Base-by-base conservation (phyloP, 2,329 filamentous ascomycete genomes). In the Pseudodiploospora longispora region DNA sequence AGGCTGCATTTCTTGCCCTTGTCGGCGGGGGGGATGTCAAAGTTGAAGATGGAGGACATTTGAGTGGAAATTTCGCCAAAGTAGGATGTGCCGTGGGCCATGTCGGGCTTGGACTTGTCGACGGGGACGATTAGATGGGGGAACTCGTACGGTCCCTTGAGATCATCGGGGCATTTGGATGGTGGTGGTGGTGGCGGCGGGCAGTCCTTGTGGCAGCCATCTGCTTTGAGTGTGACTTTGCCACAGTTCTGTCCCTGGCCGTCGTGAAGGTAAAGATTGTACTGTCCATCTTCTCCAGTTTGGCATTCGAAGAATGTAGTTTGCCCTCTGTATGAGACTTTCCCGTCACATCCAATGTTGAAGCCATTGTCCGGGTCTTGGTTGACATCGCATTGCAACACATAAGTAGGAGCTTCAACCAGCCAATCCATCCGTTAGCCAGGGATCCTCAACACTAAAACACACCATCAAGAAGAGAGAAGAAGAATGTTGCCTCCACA, bases 1-100 rank as follows among this genome's bases (percentile, higher is more conserved):
- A 85, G 66, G 44, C 70, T 74, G 66, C 82, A 87, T 6, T 65
- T 76, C 63, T 78, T 76, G 52, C 75, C 77, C 6, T 66, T 53
- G 52, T 78, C 71, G 5, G 63, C 61, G 4, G 61, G 49, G 1
- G 75, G 76, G 36, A 86, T 75, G 55, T 83, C 79, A 63, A 86
- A 86, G 67, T 83, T 83, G 73, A 82, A 85, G 55, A 85, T 74
- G 9, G 75, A 74, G 7, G 74, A 75, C 40, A 75, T 60, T 44
- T 65, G 68, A 12, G 68, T 61, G 9, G 73, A 75, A 33, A 83
- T 66, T 8, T 71, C 70, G 42, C 78, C 80, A 50, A 75, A 73
- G 63, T 67, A 74, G 1, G 69, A 70, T 2, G 72, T 78, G 6
- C 80, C 79, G 36, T 64, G 62, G 0, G 74, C 65, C 4, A 62